Conservation (phyloP, 176 grass and related monocot genomes). For the Eragrostis curvula region DNA sequence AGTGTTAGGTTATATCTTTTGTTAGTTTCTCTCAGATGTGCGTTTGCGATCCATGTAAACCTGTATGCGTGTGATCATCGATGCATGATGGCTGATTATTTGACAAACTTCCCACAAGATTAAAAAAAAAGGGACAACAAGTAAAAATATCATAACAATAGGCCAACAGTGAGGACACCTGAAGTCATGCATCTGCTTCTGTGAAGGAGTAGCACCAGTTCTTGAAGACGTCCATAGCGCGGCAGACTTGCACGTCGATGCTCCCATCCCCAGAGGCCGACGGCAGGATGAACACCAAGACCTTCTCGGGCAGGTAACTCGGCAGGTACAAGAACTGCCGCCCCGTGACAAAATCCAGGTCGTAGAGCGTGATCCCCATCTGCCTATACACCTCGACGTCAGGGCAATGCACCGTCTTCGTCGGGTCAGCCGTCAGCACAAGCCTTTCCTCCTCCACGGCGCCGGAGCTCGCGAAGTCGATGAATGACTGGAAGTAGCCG, state of each 20-base stretch:
- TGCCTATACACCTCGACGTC: no score
- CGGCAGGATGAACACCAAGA: neutral
- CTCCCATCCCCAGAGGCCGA: neutral
- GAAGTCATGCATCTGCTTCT: neutral
- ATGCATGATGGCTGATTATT: no score
- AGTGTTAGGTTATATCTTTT: no score
- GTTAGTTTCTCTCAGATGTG: no score
- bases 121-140: no score
- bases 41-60: no score
- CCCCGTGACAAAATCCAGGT: no score
- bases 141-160: no score
- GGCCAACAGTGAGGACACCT: no score
- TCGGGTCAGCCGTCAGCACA: conserved; percentile 32
- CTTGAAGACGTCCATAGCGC: neutral
- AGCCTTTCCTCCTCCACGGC: conserved; percentile 46
- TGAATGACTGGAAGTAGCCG: conserved; percentile 28
- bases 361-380: no score
- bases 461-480: conserved; percentile 30
- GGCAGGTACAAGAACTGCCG: conserved; percentile 7
- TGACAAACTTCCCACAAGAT: no score
- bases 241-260: neutral
- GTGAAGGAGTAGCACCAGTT: neutral
- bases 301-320: neutral
- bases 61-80: no score
- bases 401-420: neutral